Evolutionary conservation across 1,139 yeast species (phyloP), one percentile per base, ranked within the genome.

Genomic region (Debaryomycetaceae sp.): DNA sequence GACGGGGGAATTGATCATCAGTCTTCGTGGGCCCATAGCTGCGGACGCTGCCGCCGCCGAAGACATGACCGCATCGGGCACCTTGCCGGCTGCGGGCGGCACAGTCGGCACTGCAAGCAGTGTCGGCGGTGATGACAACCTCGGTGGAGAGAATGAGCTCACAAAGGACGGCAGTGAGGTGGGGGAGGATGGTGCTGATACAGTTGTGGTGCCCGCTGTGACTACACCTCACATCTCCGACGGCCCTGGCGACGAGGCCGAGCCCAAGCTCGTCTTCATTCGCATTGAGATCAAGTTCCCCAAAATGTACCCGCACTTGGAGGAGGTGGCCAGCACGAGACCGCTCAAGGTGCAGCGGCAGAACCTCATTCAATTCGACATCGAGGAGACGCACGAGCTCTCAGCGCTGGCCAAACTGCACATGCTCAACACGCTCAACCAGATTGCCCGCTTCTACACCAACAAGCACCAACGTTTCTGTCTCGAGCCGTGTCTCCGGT

Each of bases 331-430:
- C n/a, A 25, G 45, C 4, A 53, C 57, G 33, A 47, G 44, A 28
- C 32, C 46, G 9, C 42, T 35, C 3, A 50, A 47, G 34, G 44
- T 48, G 16, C 56, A 49, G 25, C 55, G 49, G 27, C 46, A 44
- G 8, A 51, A 53, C 30, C 36, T 44, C 19, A 49, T 67, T 5
- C 52, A 53, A n/a, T 83, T 84, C 43, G 65, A 61, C 13, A 72
- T 91, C 25, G 96, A 88, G 49, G 93, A 84, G 40, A 84, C 84
- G 23, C 79, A 79, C 34, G 89, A 83, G 27, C 50, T 88, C 17
- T 58, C 71, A 0, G 48, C 63, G 1, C 67, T 60, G 1, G 65
- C 68, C 21, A 62, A 71, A 22, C 58, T 58, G 13, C 76, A 70
- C 24, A 74, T 89, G 51, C 45, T 71, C 15, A 49, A 52, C 3